Base-by-base conservation (phyloP, 148 eudicot genomes). In the Nepenthes gracilis region DNA sequence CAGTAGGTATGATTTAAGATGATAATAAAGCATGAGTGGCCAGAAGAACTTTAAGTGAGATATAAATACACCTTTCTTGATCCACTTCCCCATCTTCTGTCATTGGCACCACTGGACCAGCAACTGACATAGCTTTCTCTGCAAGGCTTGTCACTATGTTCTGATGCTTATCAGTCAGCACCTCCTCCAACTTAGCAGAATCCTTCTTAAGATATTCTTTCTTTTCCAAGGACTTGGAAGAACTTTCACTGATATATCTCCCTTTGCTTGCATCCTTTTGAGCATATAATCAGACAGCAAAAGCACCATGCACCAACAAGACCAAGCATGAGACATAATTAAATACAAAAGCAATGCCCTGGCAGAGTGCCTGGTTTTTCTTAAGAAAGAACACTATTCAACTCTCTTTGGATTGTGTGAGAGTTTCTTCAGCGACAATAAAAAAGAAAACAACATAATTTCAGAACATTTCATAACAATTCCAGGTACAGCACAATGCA, bases 91-190 rank as follows among this genome's bases (percentile, higher is more conserved):
- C 98, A 77, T 70, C 92, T 78, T 78, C 84, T 70, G 81, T 93
- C 13, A 74, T 80, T 37, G 99, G 99, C 61, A 93, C 89, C 70
- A 93, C 87, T 10, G 99, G 99, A 77, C 83, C 79, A 72, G 99
- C 99, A 62, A 93, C 95, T 55, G 89, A 81, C 95, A 89, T 82
- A 65, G 99, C 99, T 78, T 89, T 93, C 73, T 86, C 97, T 58
- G 99, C 92, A 55, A 93, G 75, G 77, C 85, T 89, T 60, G 96
- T 66, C 40, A 89, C 90, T 50, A 86, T 56, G 61, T 69, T 79
- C 61, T 80, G 74, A 43, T 59, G 61, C 55, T 71, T 86, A 52
- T 68, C 80, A 63, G 70, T 64, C 23, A 50, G 58, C 23, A 70
- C 76, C 66, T 71, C 83, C 54, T 70, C 81, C 52, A 61, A 55